Base-by-base conservation (phyloP, 2,329 filamentous ascomycete species). In the Calonectria montana region DNA sequence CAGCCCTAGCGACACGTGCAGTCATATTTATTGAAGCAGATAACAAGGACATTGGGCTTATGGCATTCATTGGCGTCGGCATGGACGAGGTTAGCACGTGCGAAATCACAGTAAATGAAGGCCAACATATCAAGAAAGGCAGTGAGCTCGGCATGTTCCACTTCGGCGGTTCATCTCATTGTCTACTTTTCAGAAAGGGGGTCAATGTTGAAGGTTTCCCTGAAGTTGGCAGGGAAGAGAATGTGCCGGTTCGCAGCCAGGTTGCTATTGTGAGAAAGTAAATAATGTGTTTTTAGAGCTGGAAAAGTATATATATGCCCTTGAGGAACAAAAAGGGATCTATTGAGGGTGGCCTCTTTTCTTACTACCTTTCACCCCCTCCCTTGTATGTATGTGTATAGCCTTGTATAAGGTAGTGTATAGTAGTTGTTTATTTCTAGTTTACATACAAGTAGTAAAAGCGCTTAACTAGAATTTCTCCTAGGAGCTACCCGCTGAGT, bases 31-130 rank as follows among this genome's bases (percentile, higher is more conserved):
- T 95, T 71, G 87, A 94, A 80, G 92, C 93, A 0, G 92, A 94
- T 74, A 92, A 93, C 73, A 86, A 87, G 2, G 86, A 85, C 1
- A 91, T 95, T 43, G 93, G 93, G 0, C 82, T 95, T 29, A 89
- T 95, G 86, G 91, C 88, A 0, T 93, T 95, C 74, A 84, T 95
- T 15, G 91, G 89, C 1, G 88, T 95, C 3, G 94, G 93, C 1
- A 95, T 95, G 93, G 91, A 91, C 47, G 93, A 96, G 82, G 93
- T 95, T 15, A 92, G 89, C 70, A 92, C 92, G 0, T 94, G 93
- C 77, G 92, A 94, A 64, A 91, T 94, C 61, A 92, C 90, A 0
- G 92, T 94, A 12, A 87, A 87, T 75, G 89, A 91, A 78, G 93
- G 92, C 0, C 87, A 94, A 79, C 86, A 87, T 64, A 79, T 95